Conservation (phyloP, 2,329 filamentous ascomycete species). For the Herpotrichia juniperi region DNA sequence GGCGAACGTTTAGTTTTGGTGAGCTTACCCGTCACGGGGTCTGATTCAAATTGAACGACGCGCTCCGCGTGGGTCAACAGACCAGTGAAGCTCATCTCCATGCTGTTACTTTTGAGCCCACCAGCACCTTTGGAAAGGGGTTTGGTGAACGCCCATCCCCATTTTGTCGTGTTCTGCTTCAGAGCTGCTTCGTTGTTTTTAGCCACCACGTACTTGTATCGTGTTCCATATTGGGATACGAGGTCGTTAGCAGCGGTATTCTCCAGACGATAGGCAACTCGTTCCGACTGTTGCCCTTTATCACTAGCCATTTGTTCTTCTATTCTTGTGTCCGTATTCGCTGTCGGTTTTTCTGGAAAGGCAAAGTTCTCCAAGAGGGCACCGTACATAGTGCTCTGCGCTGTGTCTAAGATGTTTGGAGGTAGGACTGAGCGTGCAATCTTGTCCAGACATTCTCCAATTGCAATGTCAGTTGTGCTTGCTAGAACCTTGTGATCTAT, state of each 20-base stretch:
- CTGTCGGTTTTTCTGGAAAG: constrained; percentile 58
- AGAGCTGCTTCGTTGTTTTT: constrained; percentile 64
- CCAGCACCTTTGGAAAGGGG: constrained; percentile 63
- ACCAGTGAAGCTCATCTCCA: constrained; percentile 67
- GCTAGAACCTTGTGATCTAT: constrained; percentile 76
- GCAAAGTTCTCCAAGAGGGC: constrained; percentile 79
- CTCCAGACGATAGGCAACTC: constrained; percentile 11
- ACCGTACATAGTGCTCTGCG: constrained; percentile 77
- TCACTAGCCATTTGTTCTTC: not conserved
- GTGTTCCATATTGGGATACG: constrained; percentile 22
- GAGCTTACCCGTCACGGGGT: constrained; percentile 29
- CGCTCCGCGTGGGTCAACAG: constrained; percentile 70
- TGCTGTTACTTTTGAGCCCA: constrained; percentile 36
- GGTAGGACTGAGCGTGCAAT: constrained; percentile 79
- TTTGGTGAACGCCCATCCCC: constrained; percentile 72
- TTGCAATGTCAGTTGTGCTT: constrained; percentile 77
- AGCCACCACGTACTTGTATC: constrained; percentile 65
- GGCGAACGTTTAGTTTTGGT: constrained; percentile 38
- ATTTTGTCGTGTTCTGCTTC: constrained; percentile 52
- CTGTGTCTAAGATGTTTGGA: constrained; percentile 56
- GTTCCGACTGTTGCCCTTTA: not conserved
- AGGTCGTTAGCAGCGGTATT: constrained; percentile 24
- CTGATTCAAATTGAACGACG: constrained; percentile 53
- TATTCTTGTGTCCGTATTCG: constrained; percentile 31
- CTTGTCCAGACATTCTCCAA: constrained; percentile 92